Percentiles rank a stretch among this genome's conserved stretches.
These are phyloP conservation scores for Fusarium secorum DNA, from an alignment of 2,329 filamentous ascomycete genomes.

Conservation along the genomic window DNA sequence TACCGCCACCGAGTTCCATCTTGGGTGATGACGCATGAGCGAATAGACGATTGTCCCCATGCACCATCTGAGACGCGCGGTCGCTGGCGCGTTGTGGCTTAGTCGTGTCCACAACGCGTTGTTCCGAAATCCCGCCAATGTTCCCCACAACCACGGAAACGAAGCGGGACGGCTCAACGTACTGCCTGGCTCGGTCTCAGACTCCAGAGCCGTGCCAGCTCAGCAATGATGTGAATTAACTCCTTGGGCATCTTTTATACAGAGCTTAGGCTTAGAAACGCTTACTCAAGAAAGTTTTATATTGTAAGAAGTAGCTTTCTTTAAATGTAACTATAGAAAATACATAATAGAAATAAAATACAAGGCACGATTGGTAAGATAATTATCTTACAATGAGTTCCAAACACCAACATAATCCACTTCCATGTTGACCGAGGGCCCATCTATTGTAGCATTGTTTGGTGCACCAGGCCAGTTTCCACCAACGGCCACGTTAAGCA, in stretches of 20 bases:
- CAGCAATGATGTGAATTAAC: not conserved
- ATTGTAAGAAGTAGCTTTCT: not conserved
- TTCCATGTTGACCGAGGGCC: not conserved
- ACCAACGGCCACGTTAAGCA: not conserved
- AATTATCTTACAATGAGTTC: not conserved
- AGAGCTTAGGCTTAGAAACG: too few species aligned
- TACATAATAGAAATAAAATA: not conserved
- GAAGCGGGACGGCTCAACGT: not conserved
- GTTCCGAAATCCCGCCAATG: not conserved
- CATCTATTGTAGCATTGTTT: not conserved
- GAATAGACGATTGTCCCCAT: conserved; percentile 6
- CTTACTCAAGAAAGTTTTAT: not conserved
- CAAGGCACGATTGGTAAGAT: not conserved
- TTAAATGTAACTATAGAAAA: not conserved
- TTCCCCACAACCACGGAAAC: not conserved
- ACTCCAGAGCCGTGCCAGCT: not conserved
- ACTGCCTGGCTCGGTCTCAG: not conserved
- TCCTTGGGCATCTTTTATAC: too few species aligned
- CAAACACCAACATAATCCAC: not conserved
- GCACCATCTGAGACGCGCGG: not conserved
- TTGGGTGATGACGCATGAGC: not conserved
- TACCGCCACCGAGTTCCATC: not conserved
- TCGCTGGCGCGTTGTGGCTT: not conserved
- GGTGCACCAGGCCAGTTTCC: not conserved
- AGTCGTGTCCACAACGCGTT: not conserved